phyloP scores from a whole-genome alignment of 495 filamentous ascomycete species.

The Xylaria scruposa region DNA sequence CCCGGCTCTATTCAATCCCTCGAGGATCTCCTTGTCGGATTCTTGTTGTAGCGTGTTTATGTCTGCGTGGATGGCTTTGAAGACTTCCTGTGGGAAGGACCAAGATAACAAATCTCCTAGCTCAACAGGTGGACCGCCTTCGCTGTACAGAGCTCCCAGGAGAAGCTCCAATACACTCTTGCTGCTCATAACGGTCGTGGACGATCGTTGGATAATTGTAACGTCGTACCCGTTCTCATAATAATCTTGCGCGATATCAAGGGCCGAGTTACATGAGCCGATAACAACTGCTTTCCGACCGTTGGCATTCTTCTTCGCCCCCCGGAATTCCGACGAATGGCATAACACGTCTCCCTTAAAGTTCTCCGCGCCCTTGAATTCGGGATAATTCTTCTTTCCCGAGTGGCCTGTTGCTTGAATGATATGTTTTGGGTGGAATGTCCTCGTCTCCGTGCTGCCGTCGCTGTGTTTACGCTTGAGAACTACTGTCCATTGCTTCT shows the following conservation, averaged over 20 bases:
- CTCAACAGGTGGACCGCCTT: slow-evolving; percentile 64
- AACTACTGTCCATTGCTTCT: slow-evolving; percentile 66
- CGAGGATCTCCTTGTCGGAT: slow-evolving; percentile 61
- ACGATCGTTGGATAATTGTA: slow-evolving; percentile 82
- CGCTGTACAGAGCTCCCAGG: slow-evolving; percentile 67
- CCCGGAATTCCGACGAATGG: slow-evolving; percentile 74
- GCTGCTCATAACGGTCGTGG: slow-evolving; percentile 72
- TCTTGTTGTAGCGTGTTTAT: slow-evolving; percentile 54
- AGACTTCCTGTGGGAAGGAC: slow-evolving; percentile 62
- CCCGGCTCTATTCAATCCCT: slow-evolving; percentile 68
- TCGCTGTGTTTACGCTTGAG: slow-evolving; percentile 57
- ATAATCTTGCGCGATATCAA: slow-evolving; percentile 85
- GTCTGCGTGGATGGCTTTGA: slow-evolving; percentile 62
- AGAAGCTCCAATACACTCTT: slow-evolving; percentile 54
- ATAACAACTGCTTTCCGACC: slow-evolving; percentile 77
- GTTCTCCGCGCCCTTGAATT: slow-evolving; percentile 64
- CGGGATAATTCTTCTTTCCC: slow-evolving; percentile 70
- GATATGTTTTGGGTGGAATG: slow-evolving; percentile 69
- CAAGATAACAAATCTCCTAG: slow-evolving; percentile 67
- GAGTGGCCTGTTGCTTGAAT: slow-evolving; percentile 77
- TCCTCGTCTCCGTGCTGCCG: slow-evolving; percentile 59
- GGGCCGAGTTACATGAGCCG: slow-evolving; percentile 79
- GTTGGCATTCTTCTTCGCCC: slow-evolving; percentile 54
- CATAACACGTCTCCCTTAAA: slow-evolving; percentile 68
- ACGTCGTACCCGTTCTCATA: slow-evolving; percentile 82